phyloP scores from a whole-genome alignment of 2,329 filamentous ascomycete genomes.

The Fusarium sp. region DNA sequence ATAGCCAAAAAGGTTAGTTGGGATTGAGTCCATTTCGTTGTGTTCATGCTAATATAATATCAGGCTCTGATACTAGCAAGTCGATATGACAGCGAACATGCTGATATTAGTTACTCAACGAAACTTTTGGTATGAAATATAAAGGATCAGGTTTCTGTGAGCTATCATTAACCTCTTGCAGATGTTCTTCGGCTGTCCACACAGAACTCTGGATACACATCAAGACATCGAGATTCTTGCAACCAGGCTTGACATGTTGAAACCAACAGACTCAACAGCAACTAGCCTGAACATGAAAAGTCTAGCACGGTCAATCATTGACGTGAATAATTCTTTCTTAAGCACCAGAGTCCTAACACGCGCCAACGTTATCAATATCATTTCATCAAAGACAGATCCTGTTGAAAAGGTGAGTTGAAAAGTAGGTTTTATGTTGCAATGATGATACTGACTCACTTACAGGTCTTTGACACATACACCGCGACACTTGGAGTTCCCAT shows the following conservation, averaged over 20 bases:
- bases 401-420: background rate
- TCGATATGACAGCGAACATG: background rate
- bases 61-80: background rate
- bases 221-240: background rate
- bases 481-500: background rate
- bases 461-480: background rate
- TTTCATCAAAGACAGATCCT: background rate
- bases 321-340: background rate
- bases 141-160: rapidly evolving
- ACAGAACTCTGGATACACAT: background rate
- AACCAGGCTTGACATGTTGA: background rate
- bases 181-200: slow-evolving; percentile 13
- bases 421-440: rapidly evolving
- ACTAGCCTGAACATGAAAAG: background rate
- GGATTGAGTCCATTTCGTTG: background rate
- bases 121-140: background rate
- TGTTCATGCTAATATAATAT: background rate
- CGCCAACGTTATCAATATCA: background rate
- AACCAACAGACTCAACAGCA: background rate
- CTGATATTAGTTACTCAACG: background rate
- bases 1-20: background rate
- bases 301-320: background rate
- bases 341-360: background rate
- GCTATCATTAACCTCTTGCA: background rate
- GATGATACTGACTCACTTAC: background rate